Percentiles rank a stretch among this genome's conserved stretches.
phyloP scores from a whole-genome alignment of 257 asterid species.

The Petrea volubilis region DNA sequence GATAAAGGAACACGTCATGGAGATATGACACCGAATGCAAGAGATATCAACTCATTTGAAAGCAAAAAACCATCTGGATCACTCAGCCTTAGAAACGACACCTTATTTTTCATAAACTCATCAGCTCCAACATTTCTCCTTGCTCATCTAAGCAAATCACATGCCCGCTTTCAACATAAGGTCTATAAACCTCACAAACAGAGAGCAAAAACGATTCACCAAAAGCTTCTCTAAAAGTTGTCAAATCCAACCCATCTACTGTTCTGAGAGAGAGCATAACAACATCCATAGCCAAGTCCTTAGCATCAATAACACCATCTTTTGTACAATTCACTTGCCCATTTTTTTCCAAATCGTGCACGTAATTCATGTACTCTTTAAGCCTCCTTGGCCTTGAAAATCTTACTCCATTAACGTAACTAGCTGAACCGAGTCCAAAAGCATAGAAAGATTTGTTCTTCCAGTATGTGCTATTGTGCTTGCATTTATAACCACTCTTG shows the following conservation, averaged over 20 bases:
- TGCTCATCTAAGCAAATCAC: conserved; percentile 55
- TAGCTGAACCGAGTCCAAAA: conserved; percentile 91
- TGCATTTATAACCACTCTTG: conserved; percentile 76
- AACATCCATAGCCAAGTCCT: conserved; percentile 74
- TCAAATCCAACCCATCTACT: conserved; percentile 77
- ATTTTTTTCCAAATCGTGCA: conserved; percentile 63
- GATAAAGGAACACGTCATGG: conserved; percentile 40
- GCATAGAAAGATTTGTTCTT: conserved; percentile 72
- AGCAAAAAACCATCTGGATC: conserved; percentile 93
- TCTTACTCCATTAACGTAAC: conserved; percentile 63
- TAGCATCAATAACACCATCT: conserved; percentile 35
- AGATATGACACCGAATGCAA: conserved; percentile 60
- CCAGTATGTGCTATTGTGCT: conserved; percentile 91
- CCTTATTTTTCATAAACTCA: conserved; percentile 40
- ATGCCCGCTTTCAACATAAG: conserved; percentile 68
- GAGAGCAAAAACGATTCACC: conserved; percentile 55
- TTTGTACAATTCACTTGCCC: conserved; percentile 22
- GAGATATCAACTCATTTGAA: conserved; percentile 89
- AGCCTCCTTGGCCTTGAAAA: conserved; percentile 88
- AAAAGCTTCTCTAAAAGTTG: conserved; percentile 57
- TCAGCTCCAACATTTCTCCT: conserved; percentile 43
- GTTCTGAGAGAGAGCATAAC: conserved; percentile 91
- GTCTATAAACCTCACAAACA: conserved; percentile 58
- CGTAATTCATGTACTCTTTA: conserved; percentile 63
- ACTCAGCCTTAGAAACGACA: conserved; percentile 63